Evolutionary conservation across 2,329 filamentous ascomycete species (phyloP).

Genomic region (Hansfordia pulvinata): DNA sequence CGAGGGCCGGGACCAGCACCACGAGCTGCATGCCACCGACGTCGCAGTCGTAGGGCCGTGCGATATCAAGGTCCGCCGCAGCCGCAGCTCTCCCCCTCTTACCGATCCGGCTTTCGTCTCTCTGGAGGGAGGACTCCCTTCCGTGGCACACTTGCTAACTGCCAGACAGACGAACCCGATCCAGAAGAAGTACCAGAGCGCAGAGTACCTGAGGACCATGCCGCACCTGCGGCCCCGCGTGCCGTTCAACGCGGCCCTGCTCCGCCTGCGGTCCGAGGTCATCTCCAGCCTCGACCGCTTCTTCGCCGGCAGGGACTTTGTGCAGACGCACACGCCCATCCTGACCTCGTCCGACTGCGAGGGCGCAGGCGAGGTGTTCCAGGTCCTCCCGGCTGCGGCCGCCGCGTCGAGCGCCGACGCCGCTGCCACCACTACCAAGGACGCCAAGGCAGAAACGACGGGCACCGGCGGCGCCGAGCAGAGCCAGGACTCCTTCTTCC

Average conservation of each 20-base stretch:
- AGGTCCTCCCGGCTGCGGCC: constrained; percentile 49
- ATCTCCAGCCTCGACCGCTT: constrained; percentile 61
- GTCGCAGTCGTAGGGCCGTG: constrained; percentile 63
- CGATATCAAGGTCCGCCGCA: constrained; percentile 56
- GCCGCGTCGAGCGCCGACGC: no score
- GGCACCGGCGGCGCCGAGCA: constrained; percentile 13
- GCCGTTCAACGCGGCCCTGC: constrained; percentile 64
- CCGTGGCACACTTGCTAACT: no score
- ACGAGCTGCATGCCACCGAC: constrained; percentile 65
- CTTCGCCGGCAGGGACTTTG: constrained; percentile 57
- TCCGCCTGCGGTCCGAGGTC: constrained; percentile 72
- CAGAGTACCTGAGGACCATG: constrained; percentile 77
- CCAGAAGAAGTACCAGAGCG: constrained; percentile 89
- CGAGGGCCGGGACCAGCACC: constrained; percentile 52
- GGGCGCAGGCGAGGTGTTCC: constrained; percentile 89
- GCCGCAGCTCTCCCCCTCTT: constrained; percentile 2
- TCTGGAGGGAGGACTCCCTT: no score
- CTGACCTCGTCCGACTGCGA: constrained; percentile 97
- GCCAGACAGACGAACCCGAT: constrained; percentile 86
- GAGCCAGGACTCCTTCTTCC: constrained; percentile 53
- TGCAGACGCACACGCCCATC: constrained; percentile 83
- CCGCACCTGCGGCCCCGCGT: constrained; percentile 78
- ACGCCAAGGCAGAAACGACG: constrained; percentile 9
- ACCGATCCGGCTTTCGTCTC: constrained; percentile 6
- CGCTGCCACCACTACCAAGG: no score